Evolutionary conservation across 208 protist genomes (phyloP), one percentile per base, ranked within the genome.

Genomic region (Leptomonas seymouri): DNA sequence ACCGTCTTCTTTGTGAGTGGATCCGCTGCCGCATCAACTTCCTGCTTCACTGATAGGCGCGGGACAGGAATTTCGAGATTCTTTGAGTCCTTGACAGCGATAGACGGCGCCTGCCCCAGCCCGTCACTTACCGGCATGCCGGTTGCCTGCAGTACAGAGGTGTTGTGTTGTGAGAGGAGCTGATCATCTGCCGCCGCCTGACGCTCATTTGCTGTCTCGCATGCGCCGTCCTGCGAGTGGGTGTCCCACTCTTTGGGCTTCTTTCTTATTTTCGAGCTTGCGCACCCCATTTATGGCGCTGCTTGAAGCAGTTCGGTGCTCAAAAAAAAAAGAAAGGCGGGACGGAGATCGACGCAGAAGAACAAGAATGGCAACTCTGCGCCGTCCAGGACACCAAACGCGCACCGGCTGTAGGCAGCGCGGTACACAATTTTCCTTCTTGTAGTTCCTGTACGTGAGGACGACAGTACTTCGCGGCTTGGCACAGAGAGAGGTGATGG

Each of bases 201-300:
- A 1, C 5, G 71, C 25, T 76, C 55, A 36, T 45, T 61, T 7
- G 58, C 56, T 8, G 63, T 66, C 45, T 66, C 45, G 27, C 48
- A n/a, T 9, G 55, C 63, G 11, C 42, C 63, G 30, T 67, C 63
- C 42, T 66, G 61, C 15, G 50, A 67, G 27, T 60, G 55, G 21
- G 55, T 59, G 48, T 45, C 42, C 14, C 46, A 6, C 45, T 34
- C 39, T 48, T 65, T 69, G 12, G 21, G 0, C 11, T 31, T 51
- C 57, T 62, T 74, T 21, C 27, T 56, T 15, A 20, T 60, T 42
- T 66, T 76, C 21, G 54, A 64, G 42, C 49, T 65, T 20, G 20
- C 25, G 48, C 71, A 76, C 27, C 71, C 71, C 71, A 76, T 76
- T 15, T 39, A n/a, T n/a, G n/a, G n/a, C n/a, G n/a, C n/a, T n/a